phyloP scores from a whole-genome alignment of 495 filamentous ascomycete species.

The Pseudoneurospora amorphoporcata region DNA sequence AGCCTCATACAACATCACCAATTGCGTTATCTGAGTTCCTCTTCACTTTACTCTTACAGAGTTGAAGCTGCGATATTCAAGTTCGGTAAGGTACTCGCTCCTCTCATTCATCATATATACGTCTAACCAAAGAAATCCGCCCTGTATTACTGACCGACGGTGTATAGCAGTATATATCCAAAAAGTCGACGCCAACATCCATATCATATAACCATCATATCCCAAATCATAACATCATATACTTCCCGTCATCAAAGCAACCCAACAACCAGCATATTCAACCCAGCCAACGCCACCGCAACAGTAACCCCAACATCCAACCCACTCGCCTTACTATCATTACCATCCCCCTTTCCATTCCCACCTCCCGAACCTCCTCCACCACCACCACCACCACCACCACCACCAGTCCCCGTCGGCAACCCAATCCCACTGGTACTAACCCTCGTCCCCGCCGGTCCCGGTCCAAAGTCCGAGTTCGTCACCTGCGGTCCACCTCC shows the following conservation, averaged over 20 bases:
- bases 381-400: neutral
- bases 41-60: no score
- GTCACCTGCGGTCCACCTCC: neutral
- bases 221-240: neutral
- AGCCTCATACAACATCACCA: no score
- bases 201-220: neutral
- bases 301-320: neutral
- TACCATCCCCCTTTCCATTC: neutral
- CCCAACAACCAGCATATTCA: neutral
- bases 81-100: no score
- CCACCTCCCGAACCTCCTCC: neutral
- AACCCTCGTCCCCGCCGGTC: slow-evolving; percentile 6
- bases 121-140: neutral
- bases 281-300: neutral
- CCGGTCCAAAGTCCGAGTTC: slow-evolving; percentile 5
- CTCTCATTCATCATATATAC: no score
- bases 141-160: neutral
- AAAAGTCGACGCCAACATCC: neutral
- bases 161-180: neutral
- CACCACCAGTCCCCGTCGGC: neutral
- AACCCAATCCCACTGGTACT: neutral
- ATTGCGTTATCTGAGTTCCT: no score
- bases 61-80: no score
- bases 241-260: neutral
- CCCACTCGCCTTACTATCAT: neutral